A percentile compares a stretch with the other conserved stretches of the same genome.
Conservation (phyloP, 805 yeast genomes). For the Zygotorulaspora chibaensis region DNA sequence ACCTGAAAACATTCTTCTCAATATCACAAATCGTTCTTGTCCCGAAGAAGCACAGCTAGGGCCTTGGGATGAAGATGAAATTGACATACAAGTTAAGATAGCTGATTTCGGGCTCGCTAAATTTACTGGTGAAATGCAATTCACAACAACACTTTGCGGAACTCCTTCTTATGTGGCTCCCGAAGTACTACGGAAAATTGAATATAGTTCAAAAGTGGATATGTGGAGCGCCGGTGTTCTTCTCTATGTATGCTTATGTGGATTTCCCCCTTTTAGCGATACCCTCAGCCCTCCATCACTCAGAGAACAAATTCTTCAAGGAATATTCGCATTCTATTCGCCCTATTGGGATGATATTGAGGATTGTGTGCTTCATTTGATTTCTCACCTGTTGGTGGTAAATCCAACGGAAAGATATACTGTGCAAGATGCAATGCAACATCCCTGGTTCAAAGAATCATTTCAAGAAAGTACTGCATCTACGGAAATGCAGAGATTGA, state of each 20-base stretch:
- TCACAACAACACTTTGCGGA: conserved; percentile 77
- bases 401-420: conserved; percentile 69
- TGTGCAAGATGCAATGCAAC: conserved; percentile 78
- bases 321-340: conserved; percentile 67
- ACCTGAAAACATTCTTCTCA: conserved; percentile 65
- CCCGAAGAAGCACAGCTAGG: conserved; percentile 34
- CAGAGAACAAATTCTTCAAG: conserved; percentile 67
- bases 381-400: conserved; percentile 55
- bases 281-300: conserved; percentile 75
- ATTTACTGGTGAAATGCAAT: conserved; percentile 61
- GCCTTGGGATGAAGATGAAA: conserved; percentile 49
- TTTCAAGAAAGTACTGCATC: conserved; percentile 10
- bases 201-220: conserved; percentile 69
- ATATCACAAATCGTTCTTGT: conserved; percentile 43
- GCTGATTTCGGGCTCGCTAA: conserved; percentile 76
- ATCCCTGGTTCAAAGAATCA: conserved; percentile 68
- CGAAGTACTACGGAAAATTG: conserved; percentile 55
- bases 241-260: conserved; percentile 72
- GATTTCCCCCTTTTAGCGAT: conserved; percentile 82
- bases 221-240: conserved; percentile 81
- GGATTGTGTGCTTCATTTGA: conserved; percentile 62
- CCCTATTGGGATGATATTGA: conserved; percentile 75
- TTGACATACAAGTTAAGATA: conserved; percentile 62
- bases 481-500: conserved; percentile 25
- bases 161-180: conserved; percentile 89